phyloP scores from a whole-genome alignment of 2,329 filamentous ascomycete genomes.

The Aulographum hederae region DNA sequence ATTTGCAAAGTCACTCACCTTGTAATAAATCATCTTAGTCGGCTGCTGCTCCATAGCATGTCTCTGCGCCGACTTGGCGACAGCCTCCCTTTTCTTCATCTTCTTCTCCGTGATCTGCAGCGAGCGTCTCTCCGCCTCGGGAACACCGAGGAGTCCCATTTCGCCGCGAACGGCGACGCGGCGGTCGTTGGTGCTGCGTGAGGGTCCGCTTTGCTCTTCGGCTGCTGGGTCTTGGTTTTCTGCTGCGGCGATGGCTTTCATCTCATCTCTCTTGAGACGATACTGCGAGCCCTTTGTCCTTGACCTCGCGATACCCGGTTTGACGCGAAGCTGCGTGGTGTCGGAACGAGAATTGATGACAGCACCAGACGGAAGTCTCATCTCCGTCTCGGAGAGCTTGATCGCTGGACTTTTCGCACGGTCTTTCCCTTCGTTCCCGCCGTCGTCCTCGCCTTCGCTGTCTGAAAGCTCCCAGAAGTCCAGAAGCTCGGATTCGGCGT shows the following conservation, averaged over 20 bases:
- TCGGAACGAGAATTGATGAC: conserved; percentile 5
- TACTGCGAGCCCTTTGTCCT: conserved; percentile 3
- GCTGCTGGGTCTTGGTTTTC: conserved; percentile 1
- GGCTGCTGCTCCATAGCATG: too few relatives aligned
- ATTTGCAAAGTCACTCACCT: too few relatives aligned
- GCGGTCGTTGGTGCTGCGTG: too few relatives aligned
- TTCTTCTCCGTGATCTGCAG: conserved; percentile 9
- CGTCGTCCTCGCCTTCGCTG: conserved; percentile 3
- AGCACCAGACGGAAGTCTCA: conserved; percentile 5
- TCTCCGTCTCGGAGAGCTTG: conserved; percentile 5
- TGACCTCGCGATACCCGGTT: background rate
- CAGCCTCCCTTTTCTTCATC: conserved; percentile 8
- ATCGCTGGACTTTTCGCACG: too few relatives aligned
- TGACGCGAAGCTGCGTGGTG: conserved; percentile 2
- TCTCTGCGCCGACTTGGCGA: too few relatives aligned
- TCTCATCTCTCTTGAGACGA: conserved; percentile 3
- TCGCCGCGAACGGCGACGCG: conserved; percentile 8
- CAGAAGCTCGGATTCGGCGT: conserved; percentile 13
- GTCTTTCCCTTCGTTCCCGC: background rate
- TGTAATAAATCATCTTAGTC: too few relatives aligned
- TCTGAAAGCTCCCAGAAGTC: conserved; percentile 15
- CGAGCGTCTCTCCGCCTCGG: conserved; percentile 7
- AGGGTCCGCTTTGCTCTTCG: too few relatives aligned
- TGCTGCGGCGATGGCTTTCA: conserved; percentile 1
- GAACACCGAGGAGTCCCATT: conserved; percentile 8